Evolutionary conservation across 345 rosid species (phyloP).

Genomic region (Leavenworthia alabamica): DNA sequence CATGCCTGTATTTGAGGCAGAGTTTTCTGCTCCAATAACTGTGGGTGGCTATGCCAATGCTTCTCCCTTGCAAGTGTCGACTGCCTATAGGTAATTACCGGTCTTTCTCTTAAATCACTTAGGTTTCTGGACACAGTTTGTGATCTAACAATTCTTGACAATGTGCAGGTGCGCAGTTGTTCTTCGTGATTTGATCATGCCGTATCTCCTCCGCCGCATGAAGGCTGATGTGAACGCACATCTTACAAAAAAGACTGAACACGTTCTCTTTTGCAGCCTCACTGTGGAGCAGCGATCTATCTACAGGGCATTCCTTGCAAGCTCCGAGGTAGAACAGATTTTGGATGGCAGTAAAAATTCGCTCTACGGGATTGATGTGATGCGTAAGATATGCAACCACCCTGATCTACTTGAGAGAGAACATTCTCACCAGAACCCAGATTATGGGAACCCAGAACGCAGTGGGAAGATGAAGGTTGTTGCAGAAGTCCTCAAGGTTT

Average conservation of each 20-base stretch:
- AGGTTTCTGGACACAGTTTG: neutral
- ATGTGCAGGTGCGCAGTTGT: slow-evolving; percentile 89
- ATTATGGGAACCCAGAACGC: slow-evolving; percentile 86
- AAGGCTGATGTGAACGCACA: slow-evolving; percentile 83
- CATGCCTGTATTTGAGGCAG: slow-evolving; percentile 94
- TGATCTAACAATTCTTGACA: slow-evolving; percentile 8
- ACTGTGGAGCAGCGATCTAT: slow-evolving; percentile 75
- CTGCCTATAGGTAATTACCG: slow-evolving; percentile 71
- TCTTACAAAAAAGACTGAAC: slow-evolving; percentile 85
- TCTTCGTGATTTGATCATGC: slow-evolving; percentile 94
- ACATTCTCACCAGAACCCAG: slow-evolving; percentile 63
- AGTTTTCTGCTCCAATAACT: slow-evolving; percentile 88
- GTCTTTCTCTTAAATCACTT: slow-evolving; percentile 16
- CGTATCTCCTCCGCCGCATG: slow-evolving; percentile 96
- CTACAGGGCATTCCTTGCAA: slow-evolving; percentile 94
- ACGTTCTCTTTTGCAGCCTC: slow-evolving; percentile 96
- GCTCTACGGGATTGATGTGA: slow-evolving; percentile 90
- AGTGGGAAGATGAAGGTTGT: slow-evolving; percentile 95
- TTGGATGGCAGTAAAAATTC: slow-evolving; percentile 74
- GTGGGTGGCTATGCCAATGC: slow-evolving; percentile 99
- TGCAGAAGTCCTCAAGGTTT: slow-evolving; percentile 72
- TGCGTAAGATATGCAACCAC: slow-evolving; percentile 99
- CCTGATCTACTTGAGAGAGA: slow-evolving; percentile 97
- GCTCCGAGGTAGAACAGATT: slow-evolving; percentile 91
- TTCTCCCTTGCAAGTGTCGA: slow-evolving; percentile 93